These are phyloP conservation scores for Aristolochia contorta DNA, from an alignment of 164 flowering plant genomes.

Conservation along the genomic window DNA sequence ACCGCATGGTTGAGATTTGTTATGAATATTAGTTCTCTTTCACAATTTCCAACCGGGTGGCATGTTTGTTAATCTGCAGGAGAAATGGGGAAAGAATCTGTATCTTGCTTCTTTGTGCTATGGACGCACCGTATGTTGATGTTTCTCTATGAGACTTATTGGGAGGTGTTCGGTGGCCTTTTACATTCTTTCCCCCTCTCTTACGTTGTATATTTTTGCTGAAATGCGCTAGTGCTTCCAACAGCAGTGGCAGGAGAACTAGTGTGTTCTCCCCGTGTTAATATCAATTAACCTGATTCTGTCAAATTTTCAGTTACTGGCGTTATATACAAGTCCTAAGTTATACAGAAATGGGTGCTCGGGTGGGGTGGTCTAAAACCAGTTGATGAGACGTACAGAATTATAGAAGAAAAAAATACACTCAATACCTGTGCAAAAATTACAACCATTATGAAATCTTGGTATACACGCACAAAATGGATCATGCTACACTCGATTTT, in stretches of 20 bases:
- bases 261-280: neutral
- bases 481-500: no score
- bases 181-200: conserved; percentile 1
- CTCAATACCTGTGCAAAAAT: no score
- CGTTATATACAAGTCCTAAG: no score
- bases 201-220: conserved; percentile 8
- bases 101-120: conserved; percentile 72
- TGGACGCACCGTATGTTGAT: conserved; percentile 69
- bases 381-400: no score
- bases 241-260: neutral
- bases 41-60: neutral
- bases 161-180: neutral
- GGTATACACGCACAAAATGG: no score
- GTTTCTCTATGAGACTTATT: neutral
- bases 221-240: conserved; percentile 3
- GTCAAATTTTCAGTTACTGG: no score
- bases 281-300: no score
- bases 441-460: no score
- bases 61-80: conserved; percentile 33
- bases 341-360: no score
- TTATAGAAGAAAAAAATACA: no score
- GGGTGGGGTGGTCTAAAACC: no score
- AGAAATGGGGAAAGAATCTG: conserved; percentile 80
- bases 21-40: neutral
- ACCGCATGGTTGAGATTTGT: neutral